These are phyloP conservation scores for Diaporthe australafricana DNA, from an alignment of 2,329 filamentous ascomycete species.

Conservation along the genomic window DNA sequence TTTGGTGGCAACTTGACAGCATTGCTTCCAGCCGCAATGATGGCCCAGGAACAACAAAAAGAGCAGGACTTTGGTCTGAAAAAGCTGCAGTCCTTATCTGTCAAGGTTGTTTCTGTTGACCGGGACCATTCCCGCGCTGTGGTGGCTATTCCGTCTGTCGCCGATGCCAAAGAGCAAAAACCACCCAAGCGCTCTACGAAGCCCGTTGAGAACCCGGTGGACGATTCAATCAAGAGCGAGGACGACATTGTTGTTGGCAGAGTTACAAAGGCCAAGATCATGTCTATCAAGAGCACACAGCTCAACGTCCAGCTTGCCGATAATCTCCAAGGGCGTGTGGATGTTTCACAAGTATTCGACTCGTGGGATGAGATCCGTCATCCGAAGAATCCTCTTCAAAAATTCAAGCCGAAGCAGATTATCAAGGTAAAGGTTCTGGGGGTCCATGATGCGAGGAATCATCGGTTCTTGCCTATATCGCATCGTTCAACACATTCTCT, in stretches of 20 bases:
- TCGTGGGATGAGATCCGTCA: slow-evolving; percentile 88
- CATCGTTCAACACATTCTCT: slow-evolving; percentile 86
- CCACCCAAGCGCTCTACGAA: slow-evolving; percentile 48
- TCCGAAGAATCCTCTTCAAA: slow-evolving; percentile 81
- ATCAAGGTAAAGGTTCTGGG: slow-evolving; percentile 84
- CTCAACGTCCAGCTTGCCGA: slow-evolving; percentile 91
- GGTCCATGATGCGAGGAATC: slow-evolving; percentile 88
- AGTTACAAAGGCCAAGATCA: slow-evolving; percentile 79
- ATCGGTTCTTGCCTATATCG: slow-evolving; percentile 90
- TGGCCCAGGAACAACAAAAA: slow-evolving; percentile 76
- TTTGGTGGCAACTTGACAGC: slow-evolving; percentile 84
- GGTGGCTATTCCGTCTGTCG: slow-evolving; percentile 61
- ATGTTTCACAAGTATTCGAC: slow-evolving; percentile 91
- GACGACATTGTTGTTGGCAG: slow-evolving; percentile 81
- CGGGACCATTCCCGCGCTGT: slow-evolving; percentile 76
- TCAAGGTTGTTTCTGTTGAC: slow-evolving; percentile 80
- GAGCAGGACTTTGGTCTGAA: slow-evolving; percentile 83
- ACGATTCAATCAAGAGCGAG: slow-evolving; percentile 71
- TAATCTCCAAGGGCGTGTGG: slow-evolving; percentile 91
- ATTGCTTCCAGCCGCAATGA: slow-evolving; percentile 81
- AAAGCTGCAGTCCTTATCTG: slow-evolving; percentile 79
- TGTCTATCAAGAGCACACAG: slow-evolving; percentile 90
- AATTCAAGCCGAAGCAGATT: slow-evolving; percentile 78
- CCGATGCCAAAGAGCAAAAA: slow-evolving; percentile 55
- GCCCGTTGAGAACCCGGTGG: slow-evolving; percentile 64